phyloP scores from a whole-genome alignment of 2,329 filamentous ascomycete species.

The Fusarium virguliforme region DNA sequence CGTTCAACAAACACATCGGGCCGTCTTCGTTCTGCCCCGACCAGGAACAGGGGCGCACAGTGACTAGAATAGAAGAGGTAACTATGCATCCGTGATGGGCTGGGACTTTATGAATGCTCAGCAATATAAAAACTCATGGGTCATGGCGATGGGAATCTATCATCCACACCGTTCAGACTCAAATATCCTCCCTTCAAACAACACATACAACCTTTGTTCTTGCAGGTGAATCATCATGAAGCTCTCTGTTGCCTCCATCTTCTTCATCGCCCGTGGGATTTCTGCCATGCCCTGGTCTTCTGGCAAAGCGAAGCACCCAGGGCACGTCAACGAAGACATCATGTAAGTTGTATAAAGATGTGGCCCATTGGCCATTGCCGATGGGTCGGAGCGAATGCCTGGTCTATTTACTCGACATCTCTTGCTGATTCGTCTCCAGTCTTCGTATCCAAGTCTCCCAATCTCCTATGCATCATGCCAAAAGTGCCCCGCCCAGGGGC shows the following conservation, averaged over 20 bases:
- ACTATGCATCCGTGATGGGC: background rate
- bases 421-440: background rate
- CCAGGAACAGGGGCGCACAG: too few species aligned
- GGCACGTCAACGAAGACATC: constrained; percentile 30
- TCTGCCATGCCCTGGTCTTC: constrained; percentile 39
- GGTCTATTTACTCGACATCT: background rate
- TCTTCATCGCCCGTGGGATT: constrained; percentile 31
- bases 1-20: too few species aligned
- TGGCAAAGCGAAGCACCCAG: background rate
- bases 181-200: constrained; percentile 34
- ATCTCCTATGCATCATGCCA: background rate
- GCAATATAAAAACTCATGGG: background rate
- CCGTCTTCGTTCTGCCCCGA: too few species aligned
- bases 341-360: constrained; percentile 20
- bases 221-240: constrained; percentile 19
- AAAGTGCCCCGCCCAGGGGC: background rate
- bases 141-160: background rate
- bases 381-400: background rate
- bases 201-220: background rate
- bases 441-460: constrained; percentile 39
- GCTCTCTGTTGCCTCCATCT: constrained; percentile 18
- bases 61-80: background rate
- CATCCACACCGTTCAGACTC: background rate
- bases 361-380: too few species aligned
- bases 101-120: too few species aligned